These are phyloP conservation scores for Boletus rufocinnamomeus DNA, from an alignment of 768 basidiomycete genomes.

Conservation along the genomic window DNA sequence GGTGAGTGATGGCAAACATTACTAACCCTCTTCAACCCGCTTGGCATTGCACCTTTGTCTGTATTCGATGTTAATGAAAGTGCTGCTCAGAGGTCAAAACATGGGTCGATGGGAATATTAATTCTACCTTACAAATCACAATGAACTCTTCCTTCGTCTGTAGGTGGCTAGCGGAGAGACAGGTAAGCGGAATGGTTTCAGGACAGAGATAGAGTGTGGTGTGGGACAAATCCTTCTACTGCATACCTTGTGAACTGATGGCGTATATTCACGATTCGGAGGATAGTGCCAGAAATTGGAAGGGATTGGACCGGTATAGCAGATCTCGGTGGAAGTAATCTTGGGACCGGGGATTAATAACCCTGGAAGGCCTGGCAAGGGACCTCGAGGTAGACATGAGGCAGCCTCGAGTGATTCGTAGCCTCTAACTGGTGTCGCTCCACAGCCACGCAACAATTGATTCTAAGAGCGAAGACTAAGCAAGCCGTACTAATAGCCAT, in stretches of 20 bases:
- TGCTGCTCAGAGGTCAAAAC: neutral
- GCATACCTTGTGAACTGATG: neutral
- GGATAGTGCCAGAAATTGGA: neutral
- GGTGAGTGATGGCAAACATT: neutral
- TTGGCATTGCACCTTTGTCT: neutral
- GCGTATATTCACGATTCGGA: neutral
- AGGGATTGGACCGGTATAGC: neutral
- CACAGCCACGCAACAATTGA: neutral
- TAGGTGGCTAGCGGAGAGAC: neutral
- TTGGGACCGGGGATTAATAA: neutral
- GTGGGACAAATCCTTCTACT: no score
- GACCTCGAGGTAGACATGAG: neutral
- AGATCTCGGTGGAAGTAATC: neutral
- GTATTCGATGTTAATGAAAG: neutral
- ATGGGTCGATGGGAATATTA: no score
- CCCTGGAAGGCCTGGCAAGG: neutral
- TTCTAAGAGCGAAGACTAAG: neutral
- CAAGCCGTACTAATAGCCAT: no score
- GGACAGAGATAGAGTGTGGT: no score
- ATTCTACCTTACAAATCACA: neutral
- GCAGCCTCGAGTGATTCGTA: conserved; percentile 2
- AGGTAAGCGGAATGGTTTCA: no score
- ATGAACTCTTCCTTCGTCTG: neutral
- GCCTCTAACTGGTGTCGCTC: neutral
- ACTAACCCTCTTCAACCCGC: neutral